Evolutionary conservation across 768 basidiomycete species (phyloP), one percentile per base, ranked within the genome.

Genomic region (Wakefieldia striispora): DNA sequence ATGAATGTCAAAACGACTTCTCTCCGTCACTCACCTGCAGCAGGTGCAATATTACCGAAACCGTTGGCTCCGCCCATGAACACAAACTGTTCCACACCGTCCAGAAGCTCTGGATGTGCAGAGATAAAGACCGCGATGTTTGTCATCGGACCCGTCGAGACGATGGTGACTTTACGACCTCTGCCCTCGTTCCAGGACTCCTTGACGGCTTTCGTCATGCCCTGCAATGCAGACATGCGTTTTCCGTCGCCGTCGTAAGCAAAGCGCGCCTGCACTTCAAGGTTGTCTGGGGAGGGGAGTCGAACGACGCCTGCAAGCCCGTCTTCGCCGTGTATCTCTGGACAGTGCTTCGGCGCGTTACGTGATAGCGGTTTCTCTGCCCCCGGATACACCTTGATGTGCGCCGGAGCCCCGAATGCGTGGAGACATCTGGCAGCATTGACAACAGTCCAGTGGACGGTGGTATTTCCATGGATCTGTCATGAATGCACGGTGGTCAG

Each of bases 41-140:
- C 84, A 13, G 91, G 73, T 8, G 87, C 84, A 27, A 85, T 74
- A 60, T 94, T 95, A 0, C 92, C 91, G 20, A 89, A 62, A 9
- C 91, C 91, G 24, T 91, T 83, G 3, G 83, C 91, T n/a, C 92
- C 92, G 11, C 92, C 92, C 92, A 95, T 95, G 60, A 91, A 76
- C 13, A 81, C 76, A 37, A 82, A 70, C 45, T 78, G 69, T 36
- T 75, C 73, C 6, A 83, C 66, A 11, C 69, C 76, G 3, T 71
- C 70, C 17, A 79, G 53, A 3, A 84, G 68, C 24, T 80, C 73
- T 0, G 82, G 79, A 71, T 82, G 79, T 2, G 76, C 77, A 49
- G 73, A 72, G 16, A 84, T 72, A 56, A 90, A 86, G 6, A 86
- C 66, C 0, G 83, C 85, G 31, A 88, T 75, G 54, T 94, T 95